Evolutionary conservation across 225 moss, liverwort and hornwort species (phyloP).

Genomic region (Bryum argenteum): DNA sequence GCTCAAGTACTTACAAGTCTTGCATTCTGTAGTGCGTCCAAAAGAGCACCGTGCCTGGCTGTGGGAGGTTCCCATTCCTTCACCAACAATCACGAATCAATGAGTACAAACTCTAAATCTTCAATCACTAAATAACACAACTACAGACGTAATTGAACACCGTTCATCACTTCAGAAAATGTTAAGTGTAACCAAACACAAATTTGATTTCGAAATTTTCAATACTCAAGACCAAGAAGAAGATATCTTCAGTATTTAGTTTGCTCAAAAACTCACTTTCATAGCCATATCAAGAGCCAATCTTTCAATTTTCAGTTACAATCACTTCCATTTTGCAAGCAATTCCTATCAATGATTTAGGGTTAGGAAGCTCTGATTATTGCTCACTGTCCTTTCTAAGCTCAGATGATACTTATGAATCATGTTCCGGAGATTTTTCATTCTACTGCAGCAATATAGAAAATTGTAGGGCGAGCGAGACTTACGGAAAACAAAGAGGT

Average conservation of each 20-base stretch:
- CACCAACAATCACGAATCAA: conserved; percentile 15
- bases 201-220: background rate
- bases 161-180: background rate
- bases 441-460: background rate
- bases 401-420: conserved; percentile 3
- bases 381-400: background rate
- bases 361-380: background rate
- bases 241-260: background rate
- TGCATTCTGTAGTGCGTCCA: conserved; percentile 45
- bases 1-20: conserved; percentile 49
- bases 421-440: background rate
- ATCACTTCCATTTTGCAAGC: background rate
- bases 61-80: conserved; percentile 76
- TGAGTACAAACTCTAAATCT: background rate
- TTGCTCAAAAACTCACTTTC: background rate
- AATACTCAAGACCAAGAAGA: background rate
- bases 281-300: background rate
- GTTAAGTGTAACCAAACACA: background rate
- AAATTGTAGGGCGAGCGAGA: background rate
- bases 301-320: background rate
- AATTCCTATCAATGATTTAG: background rate
- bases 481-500: conserved; percentile 61
- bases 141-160: conserved; percentile 6
- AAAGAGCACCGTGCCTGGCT: conserved; percentile 53
- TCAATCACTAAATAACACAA: background rate